Evolutionary conservation across 106 monocot species (phyloP).

Genomic region (Allium sativum): DNA sequence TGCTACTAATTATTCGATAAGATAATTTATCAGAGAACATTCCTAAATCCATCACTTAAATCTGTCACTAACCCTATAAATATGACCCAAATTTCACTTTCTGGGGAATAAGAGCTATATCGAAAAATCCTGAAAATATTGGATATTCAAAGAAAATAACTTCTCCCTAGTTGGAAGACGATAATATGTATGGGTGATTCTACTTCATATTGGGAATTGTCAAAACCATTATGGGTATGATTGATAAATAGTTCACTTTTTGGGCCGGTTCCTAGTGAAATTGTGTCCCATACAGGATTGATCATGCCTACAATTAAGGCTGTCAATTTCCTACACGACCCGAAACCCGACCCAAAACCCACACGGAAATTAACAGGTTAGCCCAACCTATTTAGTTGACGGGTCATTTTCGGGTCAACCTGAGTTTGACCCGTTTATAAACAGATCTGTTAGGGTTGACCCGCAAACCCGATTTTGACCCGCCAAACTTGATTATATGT

Average conservation of each 20-base stretch:
- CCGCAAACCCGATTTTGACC: no score
- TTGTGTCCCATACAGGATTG: constrained; percentile 20
- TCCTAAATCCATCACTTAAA: constrained; percentile 14
- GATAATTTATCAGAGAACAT: constrained; percentile 21
- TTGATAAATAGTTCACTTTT: neutral
- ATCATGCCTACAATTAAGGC: constrained; percentile 22
- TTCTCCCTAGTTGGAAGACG: constrained; percentile 31
- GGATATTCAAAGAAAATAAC: constrained; percentile 15
- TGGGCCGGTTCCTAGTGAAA: constrained; percentile 17
- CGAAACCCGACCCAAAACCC: no score
- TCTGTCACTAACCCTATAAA: constrained; percentile 20
- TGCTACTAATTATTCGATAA: constrained; percentile 26
- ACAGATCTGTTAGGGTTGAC: no score
- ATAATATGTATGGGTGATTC: constrained; percentile 34
- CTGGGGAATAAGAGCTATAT: constrained; percentile 17
- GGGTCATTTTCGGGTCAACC: no score
- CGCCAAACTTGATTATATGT: no score
- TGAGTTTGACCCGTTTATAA: no score
- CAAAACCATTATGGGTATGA: constrained; percentile 18
- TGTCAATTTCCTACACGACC: no score
- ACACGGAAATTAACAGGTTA: no score
- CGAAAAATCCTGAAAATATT: constrained; percentile 17
- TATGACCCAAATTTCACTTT: constrained; percentile 27
- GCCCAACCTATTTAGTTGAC: no score
- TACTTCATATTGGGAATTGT: constrained; percentile 25